These are phyloP conservation scores for Protomyces inundatus DNA, from an alignment of 1,139 yeast species.

Conservation along the genomic window DNA sequence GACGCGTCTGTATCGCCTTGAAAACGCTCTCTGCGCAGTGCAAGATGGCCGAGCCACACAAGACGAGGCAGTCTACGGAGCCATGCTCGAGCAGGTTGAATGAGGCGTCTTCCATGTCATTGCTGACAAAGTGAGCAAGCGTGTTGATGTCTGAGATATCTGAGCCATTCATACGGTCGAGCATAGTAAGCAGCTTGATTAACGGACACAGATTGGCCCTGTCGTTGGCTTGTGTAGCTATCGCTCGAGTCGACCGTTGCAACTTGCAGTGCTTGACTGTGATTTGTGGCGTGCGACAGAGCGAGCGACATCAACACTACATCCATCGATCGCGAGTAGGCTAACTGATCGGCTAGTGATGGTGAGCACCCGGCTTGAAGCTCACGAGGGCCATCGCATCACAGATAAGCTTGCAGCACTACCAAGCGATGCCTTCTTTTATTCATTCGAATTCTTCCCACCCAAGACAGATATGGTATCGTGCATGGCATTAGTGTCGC, in stretches of 20 bases:
- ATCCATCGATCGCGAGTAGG: not conserved
- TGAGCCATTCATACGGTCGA: not conserved
- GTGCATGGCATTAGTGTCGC: constrained; percentile 12
- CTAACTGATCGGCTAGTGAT: no score
- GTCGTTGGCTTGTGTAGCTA: not conserved
- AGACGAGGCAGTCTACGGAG: constrained; percentile 3
- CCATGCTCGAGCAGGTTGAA: not conserved
- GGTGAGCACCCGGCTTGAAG: not conserved
- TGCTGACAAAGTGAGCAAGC: constrained; percentile 4
- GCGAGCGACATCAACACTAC: not conserved
- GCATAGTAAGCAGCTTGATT: not conserved
- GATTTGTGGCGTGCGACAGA: not conserved
- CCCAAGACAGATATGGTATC: constrained; percentile 76
- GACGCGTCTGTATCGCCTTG: constrained; percentile 1
- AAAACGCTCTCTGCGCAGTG: constrained; percentile 20
- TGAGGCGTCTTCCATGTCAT: not conserved
- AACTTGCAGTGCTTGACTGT: not conserved
- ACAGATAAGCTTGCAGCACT: constrained; percentile 53
- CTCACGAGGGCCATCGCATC: constrained; percentile 39
- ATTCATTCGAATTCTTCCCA: constrained; percentile 93
- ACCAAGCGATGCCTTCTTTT: constrained; percentile 53
- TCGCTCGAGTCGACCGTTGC: not conserved
- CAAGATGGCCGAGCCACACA: constrained; percentile 21
- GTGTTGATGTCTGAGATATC: constrained; percentile 1
- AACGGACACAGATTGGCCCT: no score